Evolutionary conservation across 805 yeast species (phyloP).

Genomic region (Wickerhamomyces queroliae): DNA sequence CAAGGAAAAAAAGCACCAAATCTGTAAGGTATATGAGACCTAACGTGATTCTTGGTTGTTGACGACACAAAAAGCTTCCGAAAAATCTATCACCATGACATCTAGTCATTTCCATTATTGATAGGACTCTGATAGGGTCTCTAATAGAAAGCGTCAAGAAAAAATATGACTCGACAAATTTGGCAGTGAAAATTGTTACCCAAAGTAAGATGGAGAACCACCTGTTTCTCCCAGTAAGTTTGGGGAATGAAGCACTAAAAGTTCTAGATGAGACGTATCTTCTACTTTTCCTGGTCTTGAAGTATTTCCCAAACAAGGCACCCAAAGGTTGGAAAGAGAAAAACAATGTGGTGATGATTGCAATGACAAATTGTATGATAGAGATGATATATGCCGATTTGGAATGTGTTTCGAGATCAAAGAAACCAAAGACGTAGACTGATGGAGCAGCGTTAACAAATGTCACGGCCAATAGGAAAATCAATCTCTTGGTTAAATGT

Average conservation of each 20-base stretch:
- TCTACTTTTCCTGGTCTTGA: constrained; percentile 34
- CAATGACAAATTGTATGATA: constrained; percentile 48
- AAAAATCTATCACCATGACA: constrained; percentile 62
- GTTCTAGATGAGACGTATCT: constrained; percentile 44
- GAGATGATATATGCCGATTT: constrained; percentile 38
- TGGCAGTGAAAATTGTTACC: constrained; percentile 59
- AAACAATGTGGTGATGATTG: constrained; percentile 48
- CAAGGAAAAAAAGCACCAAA: constrained; percentile 66
- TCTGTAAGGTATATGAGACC: constrained; percentile 53
- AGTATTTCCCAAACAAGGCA: constrained; percentile 39
- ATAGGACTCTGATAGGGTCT: constrained; percentile 69
- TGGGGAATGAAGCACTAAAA: constrained; percentile 58
- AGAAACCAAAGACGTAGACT: constrained; percentile 39
- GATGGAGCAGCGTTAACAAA: constrained; percentile 46
- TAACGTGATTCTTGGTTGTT: constrained; percentile 55
- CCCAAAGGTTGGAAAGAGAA: constrained; percentile 59
- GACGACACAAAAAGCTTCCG: constrained; percentile 46
- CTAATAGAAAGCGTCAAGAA: constrained; percentile 67
- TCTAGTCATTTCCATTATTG: constrained; percentile 45
- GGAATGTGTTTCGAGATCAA: constrained; percentile 33
- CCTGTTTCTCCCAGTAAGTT: constrained; percentile 44
- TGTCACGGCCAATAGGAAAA: constrained; percentile 36
- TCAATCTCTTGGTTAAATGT: constrained; percentile 43
- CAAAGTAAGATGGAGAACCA: constrained; percentile 65
- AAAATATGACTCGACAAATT: constrained; percentile 73